Evolutionary conservation across 768 basidiomycete genomes (phyloP).

Genomic region (Termitomyces sp.): DNA sequence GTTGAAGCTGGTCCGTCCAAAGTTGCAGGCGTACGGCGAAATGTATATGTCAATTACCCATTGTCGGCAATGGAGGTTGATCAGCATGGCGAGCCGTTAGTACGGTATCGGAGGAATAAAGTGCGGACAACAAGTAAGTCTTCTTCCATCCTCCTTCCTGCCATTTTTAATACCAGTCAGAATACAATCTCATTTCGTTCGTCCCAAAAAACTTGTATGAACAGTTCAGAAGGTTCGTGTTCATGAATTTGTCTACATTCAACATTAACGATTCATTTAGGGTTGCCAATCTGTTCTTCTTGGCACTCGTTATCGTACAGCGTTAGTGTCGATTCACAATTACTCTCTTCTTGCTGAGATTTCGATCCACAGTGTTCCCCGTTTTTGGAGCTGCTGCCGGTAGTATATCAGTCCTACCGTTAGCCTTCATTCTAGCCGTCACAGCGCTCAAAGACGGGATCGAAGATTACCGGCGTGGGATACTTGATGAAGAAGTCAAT

Average conservation of each 20-base stretch:
- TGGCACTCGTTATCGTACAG: conserved; percentile 77
- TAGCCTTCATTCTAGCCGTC: conserved; percentile 80
- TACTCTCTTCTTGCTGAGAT: background rate
- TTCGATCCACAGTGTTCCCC: conserved; percentile 60
- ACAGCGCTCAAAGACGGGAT: conserved; percentile 95
- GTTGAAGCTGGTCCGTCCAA: conserved; percentile 26
- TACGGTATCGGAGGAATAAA: conserved; percentile 86
- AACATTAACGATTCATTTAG: conserved; percentile 25
- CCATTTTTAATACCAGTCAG: conserved; percentile 29
- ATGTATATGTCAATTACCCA: conserved; percentile 76
- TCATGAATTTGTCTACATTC: background rate
- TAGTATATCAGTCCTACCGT: conserved; percentile 75
- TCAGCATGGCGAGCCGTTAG: conserved; percentile 67
- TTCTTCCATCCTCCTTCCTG: background rate
- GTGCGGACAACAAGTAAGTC: conserved; percentile 87
- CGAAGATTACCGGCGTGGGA: conserved; percentile 90
- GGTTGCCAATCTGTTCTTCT: conserved; percentile 91
- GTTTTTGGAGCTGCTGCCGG: conserved; percentile 87
- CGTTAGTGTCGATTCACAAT: conserved; percentile 30
- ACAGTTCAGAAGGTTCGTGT: conserved; percentile 81
- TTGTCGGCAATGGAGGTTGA: conserved; percentile 62
- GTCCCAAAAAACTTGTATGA: conserved; percentile 92
- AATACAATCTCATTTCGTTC: conserved; percentile 89
- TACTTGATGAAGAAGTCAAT: conserved; percentile 90
- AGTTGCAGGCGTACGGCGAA: conserved; percentile 53